Percentiles rank a stretch among this genome's conserved stretches.
These are phyloP conservation scores for Argentina anserina DNA, from an alignment of 306 rosid genomes.

Conservation along the genomic window DNA sequence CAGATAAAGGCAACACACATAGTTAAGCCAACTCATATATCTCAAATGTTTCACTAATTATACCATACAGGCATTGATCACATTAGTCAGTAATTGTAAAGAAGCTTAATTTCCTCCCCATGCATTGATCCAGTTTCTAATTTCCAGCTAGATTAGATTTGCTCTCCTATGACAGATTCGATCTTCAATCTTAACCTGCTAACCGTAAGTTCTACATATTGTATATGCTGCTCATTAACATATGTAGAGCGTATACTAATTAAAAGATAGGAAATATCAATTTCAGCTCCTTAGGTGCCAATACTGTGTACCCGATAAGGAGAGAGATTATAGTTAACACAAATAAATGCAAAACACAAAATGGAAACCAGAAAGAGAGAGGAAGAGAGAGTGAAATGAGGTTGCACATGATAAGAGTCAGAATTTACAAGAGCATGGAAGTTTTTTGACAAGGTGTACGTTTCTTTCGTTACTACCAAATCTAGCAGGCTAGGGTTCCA, in stretches of 20 bases:
- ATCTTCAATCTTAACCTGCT: background rate
- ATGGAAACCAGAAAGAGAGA: background rate
- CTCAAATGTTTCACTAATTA: background rate
- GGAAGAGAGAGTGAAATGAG: background rate
- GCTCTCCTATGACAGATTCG: background rate
- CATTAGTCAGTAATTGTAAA: background rate
- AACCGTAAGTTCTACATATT: too few relatives aligned
- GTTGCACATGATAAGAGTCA: conserved; percentile 60
- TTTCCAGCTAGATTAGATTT: background rate
- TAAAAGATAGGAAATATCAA: background rate
- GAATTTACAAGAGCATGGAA: conserved; percentile 46
- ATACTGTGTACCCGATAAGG: background rate
- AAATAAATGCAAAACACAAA: background rate
- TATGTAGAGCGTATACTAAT: background rate
- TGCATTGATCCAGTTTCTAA: background rate
- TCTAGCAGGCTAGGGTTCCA: conserved; percentile 49
- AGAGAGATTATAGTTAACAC: background rate
- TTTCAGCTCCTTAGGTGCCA: background rate
- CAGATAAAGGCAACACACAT: background rate
- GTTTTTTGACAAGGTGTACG: conserved; percentile 36
- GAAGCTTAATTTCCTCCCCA: background rate
- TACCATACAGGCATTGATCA: background rate
- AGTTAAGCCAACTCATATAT: background rate
- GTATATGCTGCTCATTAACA: background rate
- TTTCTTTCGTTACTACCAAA: conserved; percentile 45